phyloP scores from a whole-genome alignment of 2,329 filamentous ascomycete genomes.

The Pseudovirgaria hyperparasitica region DNA sequence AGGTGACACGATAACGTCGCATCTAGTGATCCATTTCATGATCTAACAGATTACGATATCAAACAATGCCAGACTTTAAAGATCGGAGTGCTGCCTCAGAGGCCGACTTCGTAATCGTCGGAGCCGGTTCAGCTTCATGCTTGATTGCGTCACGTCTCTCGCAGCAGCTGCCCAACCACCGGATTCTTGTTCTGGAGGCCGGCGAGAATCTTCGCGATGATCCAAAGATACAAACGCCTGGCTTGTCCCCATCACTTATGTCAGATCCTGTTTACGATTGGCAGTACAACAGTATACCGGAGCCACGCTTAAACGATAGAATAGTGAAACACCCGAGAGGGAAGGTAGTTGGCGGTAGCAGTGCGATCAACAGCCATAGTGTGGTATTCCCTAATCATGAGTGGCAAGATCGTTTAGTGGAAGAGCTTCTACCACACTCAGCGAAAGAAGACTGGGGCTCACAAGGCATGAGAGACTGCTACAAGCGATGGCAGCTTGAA shows the following conservation, averaged over 20 bases:
- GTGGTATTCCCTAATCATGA: too few species aligned
- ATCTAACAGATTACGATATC: too few species aligned
- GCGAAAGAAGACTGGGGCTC: too few species aligned
- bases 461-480: too few species aligned
- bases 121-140: conserved; percentile 16
- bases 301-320: conserved; percentile 26
- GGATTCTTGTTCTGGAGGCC: conserved; percentile 15
- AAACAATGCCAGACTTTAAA: too few species aligned
- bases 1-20: too few species aligned
- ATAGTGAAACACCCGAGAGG: conserved; percentile 5
- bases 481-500: too few species aligned
- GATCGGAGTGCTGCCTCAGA: too few species aligned
- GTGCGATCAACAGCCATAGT: conserved; percentile 2
- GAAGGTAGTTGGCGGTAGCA: conserved; percentile 1
- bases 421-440: too few species aligned
- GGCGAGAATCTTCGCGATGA: conserved; percentile 17
- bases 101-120: too few species aligned
- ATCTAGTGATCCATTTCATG: too few species aligned
- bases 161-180: conserved; percentile 13
- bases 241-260: conserved; percentile 15
- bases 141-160: conserved; percentile 20
- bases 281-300: conserved; percentile 34
- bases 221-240: conserved; percentile 14
- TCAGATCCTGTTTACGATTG: conserved; percentile 16
- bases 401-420: too few species aligned